These are phyloP conservation scores for Fusarium anthophilum DNA, from an alignment of 2,329 filamentous ascomycete genomes.

Conservation along the genomic window DNA sequence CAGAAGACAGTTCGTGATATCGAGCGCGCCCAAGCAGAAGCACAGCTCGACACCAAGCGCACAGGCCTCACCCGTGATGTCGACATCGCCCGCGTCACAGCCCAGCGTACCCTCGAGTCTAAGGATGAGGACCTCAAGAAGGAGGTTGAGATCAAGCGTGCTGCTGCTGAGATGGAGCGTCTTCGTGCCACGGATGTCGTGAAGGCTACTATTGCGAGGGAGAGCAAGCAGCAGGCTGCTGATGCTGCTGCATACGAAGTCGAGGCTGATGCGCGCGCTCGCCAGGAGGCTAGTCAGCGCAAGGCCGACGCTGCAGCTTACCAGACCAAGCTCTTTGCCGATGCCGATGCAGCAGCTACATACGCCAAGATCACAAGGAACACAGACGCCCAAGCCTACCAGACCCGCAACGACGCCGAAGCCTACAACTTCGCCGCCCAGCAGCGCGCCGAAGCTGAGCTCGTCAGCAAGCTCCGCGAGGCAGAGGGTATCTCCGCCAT, in stretches of 20 bases:
- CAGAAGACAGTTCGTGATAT: slow-evolving; percentile 86
- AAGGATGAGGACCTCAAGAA: slow-evolving; percentile 84
- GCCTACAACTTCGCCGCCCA: slow-evolving; percentile 49
- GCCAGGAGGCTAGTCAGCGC: slow-evolving; percentile 63
- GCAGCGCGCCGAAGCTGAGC: slow-evolving; percentile 67
- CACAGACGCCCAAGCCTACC: slow-evolving; percentile 62
- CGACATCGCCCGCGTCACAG: slow-evolving; percentile 78
- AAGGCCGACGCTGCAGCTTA: slow-evolving; percentile 62
- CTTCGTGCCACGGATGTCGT: slow-evolving; percentile 81
- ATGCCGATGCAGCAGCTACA: slow-evolving; percentile 56
- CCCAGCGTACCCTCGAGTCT: slow-evolving; percentile 76
- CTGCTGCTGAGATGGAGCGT: slow-evolving; percentile 81
- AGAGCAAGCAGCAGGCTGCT: slow-evolving; percentile 74
- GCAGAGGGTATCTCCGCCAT: slow-evolving; percentile 81
- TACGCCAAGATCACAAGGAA: slow-evolving; percentile 61
- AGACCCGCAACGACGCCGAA: slow-evolving; percentile 59
- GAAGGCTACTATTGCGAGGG: slow-evolving; percentile 75
- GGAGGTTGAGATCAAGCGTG: slow-evolving; percentile 80
- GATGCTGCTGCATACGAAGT: slow-evolving; percentile 73
- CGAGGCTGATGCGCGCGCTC: slow-evolving; percentile 66
- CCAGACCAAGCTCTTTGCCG: slow-evolving; percentile 58
- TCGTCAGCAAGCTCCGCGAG: slow-evolving; percentile 72
- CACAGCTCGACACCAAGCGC: slow-evolving; percentile 76
- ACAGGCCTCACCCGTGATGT: slow-evolving; percentile 78
- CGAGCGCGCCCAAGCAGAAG: slow-evolving; percentile 82